Evolutionary conservation across 129 eudicot genomes (phyloP), one percentile per base, ranked within the genome.

Genomic region (Ambrosia artemisiifolia): DNA sequence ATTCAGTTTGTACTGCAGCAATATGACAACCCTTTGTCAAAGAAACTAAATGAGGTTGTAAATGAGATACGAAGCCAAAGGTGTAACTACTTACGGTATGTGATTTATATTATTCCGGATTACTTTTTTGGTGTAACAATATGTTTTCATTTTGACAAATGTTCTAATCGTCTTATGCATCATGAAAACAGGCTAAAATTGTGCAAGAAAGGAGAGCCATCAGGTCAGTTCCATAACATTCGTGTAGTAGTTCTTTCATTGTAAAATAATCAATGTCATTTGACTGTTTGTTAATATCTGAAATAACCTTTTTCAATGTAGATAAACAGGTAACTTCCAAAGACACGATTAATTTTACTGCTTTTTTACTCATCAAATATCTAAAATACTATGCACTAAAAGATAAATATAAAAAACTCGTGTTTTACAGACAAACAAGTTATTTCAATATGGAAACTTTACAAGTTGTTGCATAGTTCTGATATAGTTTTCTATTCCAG

Each of bases 61-160:
- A 94, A 94, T 71, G 99, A 90, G 74, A 90, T 94, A 77, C 85
- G 99, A 80, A 90, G 99, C 63, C 97, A 94, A 74, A 82, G 99
- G 74, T 84, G 96, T 83, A 88, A 91, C 65, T 94, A 90, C 81
- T 89, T 94, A 48, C 97, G 99, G 97, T 94, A 84, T 11, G 67
- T 71, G 34, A 56, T 3, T 65, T 71, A 30, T 17, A 16, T 32
- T 17, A 28, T 11, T 54, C 42, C 5, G 57, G 46, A 11, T 53
- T 30, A 47, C 17, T 35, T 46, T 47, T 13, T 73, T 11, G 3
- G 3, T 56, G 44, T 7, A 40, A 40, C 74, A 60, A 78, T 50
- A 4, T 47, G 24, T 9, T 63, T 32, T 38, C 53, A 56, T 24
- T 38, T 40, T 40, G 10, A 2, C 44, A 40, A 40, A 40, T 40